Conservation (phyloP, 768 basidiomycete species). For the Lepiota subincarnata region DNA sequence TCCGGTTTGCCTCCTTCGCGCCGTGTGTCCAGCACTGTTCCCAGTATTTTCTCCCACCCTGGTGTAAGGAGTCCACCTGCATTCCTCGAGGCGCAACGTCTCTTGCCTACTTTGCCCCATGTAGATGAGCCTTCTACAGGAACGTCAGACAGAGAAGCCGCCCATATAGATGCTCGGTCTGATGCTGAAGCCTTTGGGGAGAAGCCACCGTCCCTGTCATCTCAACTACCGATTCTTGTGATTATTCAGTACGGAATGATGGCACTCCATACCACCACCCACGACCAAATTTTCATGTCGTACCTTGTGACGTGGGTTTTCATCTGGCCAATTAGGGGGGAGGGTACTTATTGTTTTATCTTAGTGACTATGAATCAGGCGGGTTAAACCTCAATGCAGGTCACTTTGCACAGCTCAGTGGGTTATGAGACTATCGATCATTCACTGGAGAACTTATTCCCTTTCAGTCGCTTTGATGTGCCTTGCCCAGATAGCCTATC, state of each 20-base stretch:
- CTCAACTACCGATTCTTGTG: constrained; percentile 75
- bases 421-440: constrained; percentile 19
- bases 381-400: constrained; percentile 89
- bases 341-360: constrained; percentile 5
- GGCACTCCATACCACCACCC: constrained; percentile 84
- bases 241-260: constrained; percentile 90
- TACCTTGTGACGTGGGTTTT: constrained; percentile 80
- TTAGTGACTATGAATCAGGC: constrained; percentile 76
- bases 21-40: constrained; percentile 54
- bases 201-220: constrained; percentile 61
- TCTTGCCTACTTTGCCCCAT: constrained; percentile 44
- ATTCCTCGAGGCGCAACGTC: constrained; percentile 67
- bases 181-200: constrained; percentile 41
- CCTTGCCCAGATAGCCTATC: constrained; percentile 88
- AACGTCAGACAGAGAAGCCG: constrained; percentile 13
- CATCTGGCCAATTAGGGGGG: constrained; percentile 6
- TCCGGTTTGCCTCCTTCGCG: constrained; percentile 31
- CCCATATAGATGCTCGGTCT: constrained; percentile 33
- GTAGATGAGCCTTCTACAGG: constrained; percentile 30
- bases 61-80: constrained; percentile 79
- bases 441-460: constrained; percentile 8
- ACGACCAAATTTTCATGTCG: constrained; percentile 88
- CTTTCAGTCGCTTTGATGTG: constrained; percentile 86
- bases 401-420: constrained; percentile 89
- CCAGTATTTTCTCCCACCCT: constrained; percentile 79